phyloP scores from a whole-genome alignment of 768 basidiomycete species.

The Lentinus brumalis region DNA sequence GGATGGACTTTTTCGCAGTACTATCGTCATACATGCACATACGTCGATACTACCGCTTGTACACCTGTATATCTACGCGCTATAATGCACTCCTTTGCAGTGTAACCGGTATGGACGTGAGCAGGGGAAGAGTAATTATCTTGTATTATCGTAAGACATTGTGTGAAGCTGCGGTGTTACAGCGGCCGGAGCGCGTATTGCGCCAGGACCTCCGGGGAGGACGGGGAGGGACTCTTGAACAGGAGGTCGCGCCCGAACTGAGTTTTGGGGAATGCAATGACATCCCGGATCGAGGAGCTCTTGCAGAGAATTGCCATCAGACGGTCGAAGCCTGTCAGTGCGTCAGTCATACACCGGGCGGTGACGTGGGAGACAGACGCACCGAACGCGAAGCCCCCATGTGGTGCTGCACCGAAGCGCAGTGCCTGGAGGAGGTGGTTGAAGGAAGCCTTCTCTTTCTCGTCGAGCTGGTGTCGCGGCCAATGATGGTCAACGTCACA shows the following conservation, averaged over 20 bases:
- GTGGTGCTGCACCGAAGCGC: conserved; percentile 89
- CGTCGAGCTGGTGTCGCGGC: conserved; percentile 55
- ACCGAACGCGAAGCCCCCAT: conserved; percentile 95
- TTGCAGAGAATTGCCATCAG: conserved; percentile 90
- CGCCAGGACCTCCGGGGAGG: conserved; percentile 50
- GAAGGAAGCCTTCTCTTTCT: conserved; percentile 75
- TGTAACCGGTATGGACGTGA: conserved; percentile 8
- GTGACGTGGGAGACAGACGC: neutral
- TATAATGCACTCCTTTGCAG: conserved; percentile 15
- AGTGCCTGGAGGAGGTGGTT: conserved; percentile 85
- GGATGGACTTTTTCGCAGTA: neutral
- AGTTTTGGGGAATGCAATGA: conserved; percentile 96
- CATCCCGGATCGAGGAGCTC: conserved; percentile 86
- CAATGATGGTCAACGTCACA: neutral
- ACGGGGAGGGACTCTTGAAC: conserved; percentile 82
- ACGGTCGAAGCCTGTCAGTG: conserved; percentile 79
- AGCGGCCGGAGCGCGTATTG: conserved; percentile 62
- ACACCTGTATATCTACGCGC: conserved; percentile 16
- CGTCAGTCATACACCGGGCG: neutral
- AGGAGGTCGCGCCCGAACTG: conserved; percentile 81
- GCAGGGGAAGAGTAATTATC: neutral
- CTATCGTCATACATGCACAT: neutral
- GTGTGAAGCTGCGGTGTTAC: neutral
- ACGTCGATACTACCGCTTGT: neutral
- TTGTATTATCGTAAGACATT: conserved; percentile 3